Percentiles rank a stretch among this genome's conserved stretches.
Evolutionary conservation across 1,139 yeast genomes (phyloP).

Genomic region (Blastobotrys capitulatus): DNA sequence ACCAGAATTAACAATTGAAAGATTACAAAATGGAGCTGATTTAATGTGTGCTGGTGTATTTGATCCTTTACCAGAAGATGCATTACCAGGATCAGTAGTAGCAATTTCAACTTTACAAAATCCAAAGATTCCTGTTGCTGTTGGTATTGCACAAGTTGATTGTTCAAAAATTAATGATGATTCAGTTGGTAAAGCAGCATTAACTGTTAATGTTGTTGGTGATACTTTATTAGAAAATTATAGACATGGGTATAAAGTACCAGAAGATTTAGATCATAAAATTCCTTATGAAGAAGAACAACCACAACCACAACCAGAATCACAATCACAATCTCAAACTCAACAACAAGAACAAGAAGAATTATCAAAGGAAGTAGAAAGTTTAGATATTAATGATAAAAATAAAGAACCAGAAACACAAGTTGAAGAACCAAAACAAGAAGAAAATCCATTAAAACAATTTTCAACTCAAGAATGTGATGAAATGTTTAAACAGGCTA

Average conservation of each 20-base stretch:
- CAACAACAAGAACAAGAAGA: conserved; percentile 8
- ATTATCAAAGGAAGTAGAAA: conserved; percentile 12
- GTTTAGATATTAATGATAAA: too few species aligned
- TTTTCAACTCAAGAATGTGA: conserved; percentile 63
- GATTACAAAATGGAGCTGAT: conserved; percentile 72
- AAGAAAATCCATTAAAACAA: conserved; percentile 10
- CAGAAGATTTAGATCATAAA: conserved; percentile 22
- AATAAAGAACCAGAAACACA: conserved; percentile 13
- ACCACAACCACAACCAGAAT: neutral
- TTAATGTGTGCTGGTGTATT: conserved; percentile 88
- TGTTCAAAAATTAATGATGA: conserved; percentile 33
- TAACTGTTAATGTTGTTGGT: conserved; percentile 35
- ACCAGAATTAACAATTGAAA: conserved; percentile 64
- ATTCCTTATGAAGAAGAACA: conserved; percentile 15
- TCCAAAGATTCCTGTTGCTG: conserved; percentile 66
- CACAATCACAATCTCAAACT: neutral
- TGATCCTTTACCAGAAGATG: conserved; percentile 53
- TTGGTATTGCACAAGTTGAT: conserved; percentile 61
- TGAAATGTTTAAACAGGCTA: conserved; percentile 61
- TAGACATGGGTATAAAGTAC: conserved; percentile 23
- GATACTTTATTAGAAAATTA: conserved; percentile 33
- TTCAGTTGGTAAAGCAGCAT: conserved; percentile 37
- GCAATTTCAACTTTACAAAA: conserved; percentile 59
- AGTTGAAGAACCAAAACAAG: conserved; percentile 11
- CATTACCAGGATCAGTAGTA: conserved; percentile 52